phyloP scores from a whole-genome alignment of 352 stramenopile species.

The Thraustotheca clavata region DNA sequence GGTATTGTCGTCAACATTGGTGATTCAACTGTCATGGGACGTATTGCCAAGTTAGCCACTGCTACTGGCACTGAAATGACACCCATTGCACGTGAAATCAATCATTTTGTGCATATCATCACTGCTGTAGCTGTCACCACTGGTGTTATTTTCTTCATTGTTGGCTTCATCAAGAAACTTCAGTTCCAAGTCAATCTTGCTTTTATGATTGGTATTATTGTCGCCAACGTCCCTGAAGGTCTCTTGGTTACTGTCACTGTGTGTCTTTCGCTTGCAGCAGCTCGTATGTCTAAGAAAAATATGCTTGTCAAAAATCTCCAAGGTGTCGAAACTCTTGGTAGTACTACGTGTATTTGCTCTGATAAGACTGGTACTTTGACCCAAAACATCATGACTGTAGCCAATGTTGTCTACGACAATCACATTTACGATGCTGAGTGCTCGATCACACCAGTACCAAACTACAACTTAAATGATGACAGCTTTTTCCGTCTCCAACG shows the following conservation, averaged over 20 bases:
- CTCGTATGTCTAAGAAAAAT: constrained; percentile 56
- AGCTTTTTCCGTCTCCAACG: constrained; percentile 49
- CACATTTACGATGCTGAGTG: constrained; percentile 69
- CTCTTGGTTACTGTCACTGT: constrained; percentile 77
- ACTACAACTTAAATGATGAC: constrained; percentile 38
- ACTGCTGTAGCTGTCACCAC: constrained; percentile 33
- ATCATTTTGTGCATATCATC: constrained; percentile 51
- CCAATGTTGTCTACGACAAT: constrained; percentile 65
- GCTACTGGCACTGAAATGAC: constrained; percentile 32
- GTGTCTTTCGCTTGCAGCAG: constrained; percentile 63
- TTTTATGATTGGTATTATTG: constrained; percentile 95
- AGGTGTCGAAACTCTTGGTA: constrained; percentile 75
- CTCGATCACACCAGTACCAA: constrained; percentile 55
- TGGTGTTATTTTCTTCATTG: constrained; percentile 41
- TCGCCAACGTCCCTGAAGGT: constrained; percentile 89
- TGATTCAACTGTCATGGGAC: constrained; percentile 44
- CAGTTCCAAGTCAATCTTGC: constrained; percentile 39
- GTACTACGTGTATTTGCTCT: constrained; percentile 81
- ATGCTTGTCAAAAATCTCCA: constrained; percentile 83
- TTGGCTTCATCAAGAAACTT: constrained; percentile 40
- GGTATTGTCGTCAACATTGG: constrained; percentile 37
- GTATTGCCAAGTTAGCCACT: constrained; percentile 37
- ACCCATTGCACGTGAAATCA: constrained; percentile 38
- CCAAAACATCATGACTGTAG: constrained; percentile 85
- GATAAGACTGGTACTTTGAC: constrained; percentile 89